Evolutionary conservation across 495 filamentous ascomycete species (phyloP).

Genomic region (Parathielavia appendiculata): DNA sequence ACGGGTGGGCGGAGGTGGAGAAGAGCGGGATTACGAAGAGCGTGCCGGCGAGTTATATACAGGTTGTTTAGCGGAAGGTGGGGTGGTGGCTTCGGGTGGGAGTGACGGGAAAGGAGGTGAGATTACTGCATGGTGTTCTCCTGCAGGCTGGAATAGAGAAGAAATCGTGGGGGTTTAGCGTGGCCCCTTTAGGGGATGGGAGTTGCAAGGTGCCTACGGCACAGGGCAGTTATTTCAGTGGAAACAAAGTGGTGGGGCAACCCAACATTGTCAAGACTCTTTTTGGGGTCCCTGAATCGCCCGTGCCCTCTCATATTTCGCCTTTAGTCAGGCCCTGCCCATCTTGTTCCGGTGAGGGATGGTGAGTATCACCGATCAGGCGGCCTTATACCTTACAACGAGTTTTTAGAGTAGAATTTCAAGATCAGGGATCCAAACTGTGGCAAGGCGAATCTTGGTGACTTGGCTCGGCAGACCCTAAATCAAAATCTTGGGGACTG

Average conservation of each 20-base stretch:
- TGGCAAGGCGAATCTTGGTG: too few relatives aligned
- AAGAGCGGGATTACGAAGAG: constrained; percentile 83
- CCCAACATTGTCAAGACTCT: not conserved
- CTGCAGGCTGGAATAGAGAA: not conserved
- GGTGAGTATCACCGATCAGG: too few relatives aligned
- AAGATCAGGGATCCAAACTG: too few relatives aligned
- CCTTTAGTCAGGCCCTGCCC: too few relatives aligned
- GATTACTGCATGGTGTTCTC: not conserved
- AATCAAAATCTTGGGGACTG: too few relatives aligned
- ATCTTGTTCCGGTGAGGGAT: too few relatives aligned
- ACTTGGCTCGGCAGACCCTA: too few relatives aligned
- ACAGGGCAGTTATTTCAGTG: not conserved
- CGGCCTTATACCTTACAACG: too few relatives aligned
- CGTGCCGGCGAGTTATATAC: constrained; percentile 90
- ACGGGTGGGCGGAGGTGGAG: constrained; percentile 97
- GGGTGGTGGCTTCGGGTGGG: not conserved
- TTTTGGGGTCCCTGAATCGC: not conserved
- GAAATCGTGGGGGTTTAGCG: not conserved
- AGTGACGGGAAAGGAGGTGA: too few relatives aligned
- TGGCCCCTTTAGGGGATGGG: not conserved
- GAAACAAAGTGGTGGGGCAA: not conserved
- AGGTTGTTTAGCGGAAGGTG: constrained; percentile 50
- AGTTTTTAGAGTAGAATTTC: too few relatives aligned
- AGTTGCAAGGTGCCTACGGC: too few relatives aligned
- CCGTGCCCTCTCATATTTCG: too few relatives aligned